phyloP scores from a whole-genome alignment of 2,329 filamentous ascomycete genomes.

The Trichophyton equinum region DNA sequence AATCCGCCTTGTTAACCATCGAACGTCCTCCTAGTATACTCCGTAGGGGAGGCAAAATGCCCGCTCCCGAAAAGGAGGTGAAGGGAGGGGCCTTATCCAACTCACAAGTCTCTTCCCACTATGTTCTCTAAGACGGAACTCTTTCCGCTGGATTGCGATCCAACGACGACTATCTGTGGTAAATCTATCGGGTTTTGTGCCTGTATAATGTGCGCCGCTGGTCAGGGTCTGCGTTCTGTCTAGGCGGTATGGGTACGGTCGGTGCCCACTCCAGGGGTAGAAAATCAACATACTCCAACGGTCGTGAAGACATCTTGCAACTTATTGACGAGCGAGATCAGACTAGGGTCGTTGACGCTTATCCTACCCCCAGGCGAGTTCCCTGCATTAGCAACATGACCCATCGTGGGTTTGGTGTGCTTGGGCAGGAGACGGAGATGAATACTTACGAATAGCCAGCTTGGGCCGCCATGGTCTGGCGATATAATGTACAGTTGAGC shows the following conservation, averaged over 20 bases:
- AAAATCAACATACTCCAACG: slow-evolving; percentile 55
- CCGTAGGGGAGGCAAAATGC: background rate
- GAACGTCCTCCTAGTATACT: slow-evolving; percentile 3
- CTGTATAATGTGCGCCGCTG: slow-evolving; percentile 31
- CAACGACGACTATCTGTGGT: slow-evolving; percentile 94
- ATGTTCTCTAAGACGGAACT: slow-evolving; percentile 98
- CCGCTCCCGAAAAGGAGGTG: background rate
- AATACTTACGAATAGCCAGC: slow-evolving; percentile 34
- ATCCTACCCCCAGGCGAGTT: slow-evolving; percentile 39
- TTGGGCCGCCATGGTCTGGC: slow-evolving; percentile 34
- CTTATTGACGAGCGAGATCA: slow-evolving; percentile 87
- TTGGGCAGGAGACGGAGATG: slow-evolving; percentile 13
- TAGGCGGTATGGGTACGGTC: background rate
- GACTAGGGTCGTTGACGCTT: slow-evolving; percentile 57
- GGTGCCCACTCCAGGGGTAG: background rate
- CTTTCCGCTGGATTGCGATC: slow-evolving; percentile 98
- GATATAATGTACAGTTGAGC: slow-evolving; percentile 9
- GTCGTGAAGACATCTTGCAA: slow-evolving; percentile 98
- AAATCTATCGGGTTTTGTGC: slow-evolving; percentile 99
- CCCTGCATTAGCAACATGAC: background rate
- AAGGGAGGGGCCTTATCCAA: slow-evolving; percentile 15
- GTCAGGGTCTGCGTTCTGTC: background rate
- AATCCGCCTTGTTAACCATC: background rate
- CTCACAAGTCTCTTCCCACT: slow-evolving; percentile 95
- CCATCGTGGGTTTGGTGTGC: background rate